Percentiles rank a stretch among this genome's conserved stretches.
Evolutionary conservation across 2,329 filamentous ascomycete species (phyloP).

Genomic region (Fusarium lateritium): DNA sequence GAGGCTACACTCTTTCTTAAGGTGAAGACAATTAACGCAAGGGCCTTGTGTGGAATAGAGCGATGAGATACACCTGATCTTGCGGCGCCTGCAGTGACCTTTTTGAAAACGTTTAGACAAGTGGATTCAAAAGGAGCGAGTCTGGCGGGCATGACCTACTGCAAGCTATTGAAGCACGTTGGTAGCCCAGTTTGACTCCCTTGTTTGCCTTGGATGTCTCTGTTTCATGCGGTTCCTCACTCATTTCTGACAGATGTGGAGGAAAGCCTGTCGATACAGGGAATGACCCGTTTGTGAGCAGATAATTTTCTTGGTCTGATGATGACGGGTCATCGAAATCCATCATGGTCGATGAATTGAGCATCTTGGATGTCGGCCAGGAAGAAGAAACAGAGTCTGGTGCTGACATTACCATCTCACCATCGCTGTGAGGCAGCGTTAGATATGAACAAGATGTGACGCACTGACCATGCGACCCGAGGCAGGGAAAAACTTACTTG

Average conservation of each 20-base stretch:
- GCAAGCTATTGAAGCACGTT: slow-evolving; percentile 6
- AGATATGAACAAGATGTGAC: too few species aligned
- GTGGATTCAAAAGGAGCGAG: not conserved
- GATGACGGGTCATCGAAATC: too few species aligned
- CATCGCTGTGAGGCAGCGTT: too few species aligned
- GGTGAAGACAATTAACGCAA: slow-evolving; percentile 1
- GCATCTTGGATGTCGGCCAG: too few species aligned
- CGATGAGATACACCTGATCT: slow-evolving; percentile 11
- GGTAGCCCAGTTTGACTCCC: not conserved
- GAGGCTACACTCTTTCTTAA: slow-evolving; percentile 9
- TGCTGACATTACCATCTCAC: too few species aligned
- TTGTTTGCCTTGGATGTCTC: not conserved
- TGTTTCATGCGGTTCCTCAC: rapidly evolving
- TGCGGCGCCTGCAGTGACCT: slow-evolving; percentile 5
- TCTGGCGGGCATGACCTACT: not conserved
- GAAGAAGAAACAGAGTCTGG: too few species aligned
- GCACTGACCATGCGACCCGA: too few species aligned
- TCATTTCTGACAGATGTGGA: not conserved
- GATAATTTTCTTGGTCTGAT: too few species aligned
- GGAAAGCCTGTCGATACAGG: too few species aligned
- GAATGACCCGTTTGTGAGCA: too few species aligned
- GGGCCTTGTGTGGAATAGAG: not conserved
- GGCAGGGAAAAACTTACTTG: too few species aligned
- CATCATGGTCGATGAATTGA: too few species aligned
- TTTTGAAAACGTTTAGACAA: not conserved